Conservation (phyloP, 2,329 filamentous ascomycete species). For the Onygena corvina region DNA sequence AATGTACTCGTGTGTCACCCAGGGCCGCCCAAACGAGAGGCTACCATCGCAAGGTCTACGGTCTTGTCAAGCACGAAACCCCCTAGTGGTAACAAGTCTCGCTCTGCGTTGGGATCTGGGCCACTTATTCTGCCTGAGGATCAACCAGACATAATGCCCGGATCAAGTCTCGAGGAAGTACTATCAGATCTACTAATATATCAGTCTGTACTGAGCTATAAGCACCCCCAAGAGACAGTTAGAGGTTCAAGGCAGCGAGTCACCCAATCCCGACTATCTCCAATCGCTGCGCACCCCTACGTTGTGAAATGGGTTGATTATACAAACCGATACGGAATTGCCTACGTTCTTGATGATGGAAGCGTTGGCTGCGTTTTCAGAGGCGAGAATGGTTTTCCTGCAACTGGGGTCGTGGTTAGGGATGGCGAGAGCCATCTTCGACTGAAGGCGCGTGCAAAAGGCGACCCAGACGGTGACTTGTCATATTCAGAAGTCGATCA, state of each 20-base stretch:
- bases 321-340: conserved; percentile 41
- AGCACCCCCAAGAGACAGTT: conserved; percentile 10
- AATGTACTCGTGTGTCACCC: not conserved
- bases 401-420: conserved; percentile 36
- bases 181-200: conserved; percentile 30
- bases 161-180: conserved; percentile 31
- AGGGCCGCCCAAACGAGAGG: not conserved
- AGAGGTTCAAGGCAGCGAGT: conserved; percentile 13
- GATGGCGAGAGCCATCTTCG: conserved; percentile 38
- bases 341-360: conserved; percentile 41
- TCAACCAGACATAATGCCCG: conserved; percentile 26
- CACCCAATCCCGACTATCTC: conserved; percentile 21
- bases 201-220: conserved; percentile 27
- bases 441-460: conserved; percentile 32
- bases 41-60: not conserved
- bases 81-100: conserved; percentile 11
- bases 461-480: conserved; percentile 19
- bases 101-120: conserved; percentile 21
- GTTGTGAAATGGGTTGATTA: conserved; percentile 45
- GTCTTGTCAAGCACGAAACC: not conserved
- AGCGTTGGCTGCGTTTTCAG: conserved; percentile 41
- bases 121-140: conserved; percentile 31
- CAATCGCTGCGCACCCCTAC: conserved; percentile 31
- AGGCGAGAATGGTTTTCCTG: conserved; percentile 33
- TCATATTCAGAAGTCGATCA: conserved; percentile 34